phyloP scores from a whole-genome alignment of 208 protist species.

The Entamoeba invadens region DNA sequence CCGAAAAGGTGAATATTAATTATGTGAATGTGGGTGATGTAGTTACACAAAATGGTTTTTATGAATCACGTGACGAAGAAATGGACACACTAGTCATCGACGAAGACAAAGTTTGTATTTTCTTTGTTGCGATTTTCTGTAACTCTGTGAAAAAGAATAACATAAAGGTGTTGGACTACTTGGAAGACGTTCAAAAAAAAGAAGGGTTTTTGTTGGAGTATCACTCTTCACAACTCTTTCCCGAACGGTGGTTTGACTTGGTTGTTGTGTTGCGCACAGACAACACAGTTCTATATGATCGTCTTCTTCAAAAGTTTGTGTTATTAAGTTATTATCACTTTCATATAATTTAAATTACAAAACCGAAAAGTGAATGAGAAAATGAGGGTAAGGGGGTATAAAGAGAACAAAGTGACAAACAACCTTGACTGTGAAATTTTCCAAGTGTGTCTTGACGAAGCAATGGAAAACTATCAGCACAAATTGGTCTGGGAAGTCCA shows the following conservation, averaged over 20 bases:
- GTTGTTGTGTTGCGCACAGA: slow-evolving; percentile 19
- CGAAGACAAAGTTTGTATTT: background rate
- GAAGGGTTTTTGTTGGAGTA: slow-evolving; percentile 14
- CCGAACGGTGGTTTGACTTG: slow-evolving; percentile 19
- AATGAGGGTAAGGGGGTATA: slow-evolving; percentile 1
- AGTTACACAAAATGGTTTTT: background rate
- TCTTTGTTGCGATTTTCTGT: background rate
- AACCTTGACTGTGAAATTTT: slow-evolving; percentile 22
- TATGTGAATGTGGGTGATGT: slow-evolving; percentile 18
- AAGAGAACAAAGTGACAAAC: slow-evolving; percentile 9
- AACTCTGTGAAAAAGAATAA: background rate
- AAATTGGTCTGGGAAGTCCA: slow-evolving; percentile 5
- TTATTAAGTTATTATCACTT: background rate
- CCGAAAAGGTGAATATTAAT: slow-evolving; percentile 4
- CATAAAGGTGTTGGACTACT: background rate
- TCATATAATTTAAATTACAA: background rate
- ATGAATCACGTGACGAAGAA: background rate
- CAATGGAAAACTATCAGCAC: slow-evolving; percentile 16
- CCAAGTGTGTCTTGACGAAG: slow-evolving; percentile 10
- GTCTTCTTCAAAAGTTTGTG: slow-evolving; percentile 1
- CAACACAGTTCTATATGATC: slow-evolving; percentile 21
- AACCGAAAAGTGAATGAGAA: background rate
- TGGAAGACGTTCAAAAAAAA: slow-evolving; percentile 1
- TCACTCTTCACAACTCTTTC: slow-evolving; percentile 17
- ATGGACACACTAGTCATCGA: background rate